Evolutionary conservation across 2,329 filamentous ascomycete species (phyloP).

Genomic region (Clonostachys byssicola): DNA sequence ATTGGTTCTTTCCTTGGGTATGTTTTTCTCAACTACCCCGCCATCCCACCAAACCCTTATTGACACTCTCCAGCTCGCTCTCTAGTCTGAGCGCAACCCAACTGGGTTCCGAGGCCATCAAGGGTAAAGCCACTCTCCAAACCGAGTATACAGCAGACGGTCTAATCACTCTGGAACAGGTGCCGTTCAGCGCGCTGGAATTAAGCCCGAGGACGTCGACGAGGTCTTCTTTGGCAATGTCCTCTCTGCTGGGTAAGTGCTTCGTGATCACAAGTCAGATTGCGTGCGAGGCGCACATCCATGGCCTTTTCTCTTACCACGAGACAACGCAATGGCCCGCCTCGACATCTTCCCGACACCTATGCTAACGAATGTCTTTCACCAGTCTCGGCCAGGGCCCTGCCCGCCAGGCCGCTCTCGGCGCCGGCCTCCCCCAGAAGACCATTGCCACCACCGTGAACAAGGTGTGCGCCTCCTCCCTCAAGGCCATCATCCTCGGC

Average conservation of each 20-base stretch:
- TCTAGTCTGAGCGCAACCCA: constrained; percentile 82
- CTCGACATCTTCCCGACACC: not conserved
- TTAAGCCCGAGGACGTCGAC: constrained; percentile 87
- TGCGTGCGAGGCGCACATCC: not conserved
- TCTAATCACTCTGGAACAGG: constrained; percentile 29
- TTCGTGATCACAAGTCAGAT: too few relatives aligned
- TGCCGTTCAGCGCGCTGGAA: constrained; percentile 80
- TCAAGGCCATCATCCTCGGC: constrained; percentile 92
- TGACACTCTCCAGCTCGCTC: constrained; percentile 61
- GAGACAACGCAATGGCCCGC: too few relatives aligned
- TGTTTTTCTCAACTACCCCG: constrained; percentile 7
- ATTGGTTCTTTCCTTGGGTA: constrained; percentile 94
- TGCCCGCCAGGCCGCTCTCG: constrained; percentile 87
- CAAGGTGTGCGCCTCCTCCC: constrained; percentile 95
- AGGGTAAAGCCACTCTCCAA: constrained; percentile 53
- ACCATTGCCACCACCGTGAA: constrained; percentile 91
- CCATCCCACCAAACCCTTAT: constrained; percentile 1
- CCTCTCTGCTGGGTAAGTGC: constrained; percentile 80
- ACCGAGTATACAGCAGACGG: not conserved
- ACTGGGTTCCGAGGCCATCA: constrained; percentile 88
- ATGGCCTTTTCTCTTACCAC: not conserved
- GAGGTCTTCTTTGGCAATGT: constrained; percentile 99
- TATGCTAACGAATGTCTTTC: constrained; percentile 5
- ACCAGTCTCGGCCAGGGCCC: constrained; percentile 96
- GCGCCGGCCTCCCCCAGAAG: constrained; percentile 76